Conservation (phyloP, 2,329 filamentous ascomycete species). For the Exophiala alcalophila region DNA sequence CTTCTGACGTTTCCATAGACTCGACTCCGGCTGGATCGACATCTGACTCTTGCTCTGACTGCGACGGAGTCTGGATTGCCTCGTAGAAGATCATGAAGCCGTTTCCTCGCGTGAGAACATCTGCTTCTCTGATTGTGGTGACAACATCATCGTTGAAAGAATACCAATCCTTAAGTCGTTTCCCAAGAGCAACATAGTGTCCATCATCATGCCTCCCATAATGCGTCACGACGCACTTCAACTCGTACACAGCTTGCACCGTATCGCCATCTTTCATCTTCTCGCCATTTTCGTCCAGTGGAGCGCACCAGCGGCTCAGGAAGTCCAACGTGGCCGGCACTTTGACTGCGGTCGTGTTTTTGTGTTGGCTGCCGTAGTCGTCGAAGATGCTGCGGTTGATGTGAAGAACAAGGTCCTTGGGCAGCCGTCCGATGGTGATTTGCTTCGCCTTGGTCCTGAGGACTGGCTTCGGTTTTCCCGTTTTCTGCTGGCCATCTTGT, state of each 20-base stretch:
- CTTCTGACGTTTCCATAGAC: too few species aligned
- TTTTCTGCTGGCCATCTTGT: slow-evolving; percentile 28
- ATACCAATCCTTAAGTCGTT: slow-evolving; percentile 65
- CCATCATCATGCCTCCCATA: slow-evolving; percentile 90
- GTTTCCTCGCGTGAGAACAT: slow-evolving; percentile 71
- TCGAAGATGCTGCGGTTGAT: slow-evolving; percentile 91
- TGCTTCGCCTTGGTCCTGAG: slow-evolving; percentile 85
- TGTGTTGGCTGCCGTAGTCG: slow-evolving; percentile 71
- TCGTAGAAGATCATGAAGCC: slow-evolving; percentile 99
- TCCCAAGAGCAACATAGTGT: slow-evolving; percentile 89
- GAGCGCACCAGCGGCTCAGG: slow-evolving; percentile 57
- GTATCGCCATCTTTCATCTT: slow-evolving; percentile 42
- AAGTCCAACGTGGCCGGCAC: slow-evolving; percentile 76
- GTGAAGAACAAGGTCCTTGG: slow-evolving; percentile 77
- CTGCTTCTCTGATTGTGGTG: slow-evolving; percentile 66
- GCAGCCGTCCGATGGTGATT: slow-evolving; percentile 77
- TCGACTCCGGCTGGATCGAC: too few species aligned
- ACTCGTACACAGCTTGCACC: slow-evolving; percentile 59
- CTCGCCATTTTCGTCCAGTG: slow-evolving; percentile 48
- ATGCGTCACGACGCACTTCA: slow-evolving; percentile 83
- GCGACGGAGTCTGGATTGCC: slow-evolving; percentile 35
- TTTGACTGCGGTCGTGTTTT: slow-evolving; percentile 75
- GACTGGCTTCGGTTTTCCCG: slow-evolving; percentile 61
- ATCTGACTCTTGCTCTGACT: too few species aligned
- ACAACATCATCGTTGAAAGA: slow-evolving; percentile 87